A percentile compares a stretch with the other conserved stretches of the same genome.
Conservation (phyloP, 2,329 filamentous ascomycete species). For the Aspergillus arachidicola region DNA sequence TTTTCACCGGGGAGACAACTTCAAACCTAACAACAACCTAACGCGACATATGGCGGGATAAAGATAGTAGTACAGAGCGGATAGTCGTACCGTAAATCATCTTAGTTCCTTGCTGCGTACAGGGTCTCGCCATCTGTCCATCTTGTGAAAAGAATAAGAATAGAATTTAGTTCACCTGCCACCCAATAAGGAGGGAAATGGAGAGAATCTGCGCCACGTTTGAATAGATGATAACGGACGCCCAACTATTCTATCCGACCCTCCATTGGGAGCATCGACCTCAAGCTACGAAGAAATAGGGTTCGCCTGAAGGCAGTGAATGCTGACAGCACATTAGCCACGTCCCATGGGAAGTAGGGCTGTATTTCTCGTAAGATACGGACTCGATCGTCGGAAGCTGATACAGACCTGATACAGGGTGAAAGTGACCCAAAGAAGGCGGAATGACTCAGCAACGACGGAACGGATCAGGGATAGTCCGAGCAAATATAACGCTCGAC, state of each 20-base stretch:
- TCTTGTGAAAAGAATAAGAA: conserved; percentile 5
- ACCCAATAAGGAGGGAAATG: conserved; percentile 10
- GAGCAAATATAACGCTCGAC: conserved; percentile 4
- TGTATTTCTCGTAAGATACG: background rate
- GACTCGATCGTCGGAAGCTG: background rate
- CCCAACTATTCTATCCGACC: background rate
- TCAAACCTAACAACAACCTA: background rate
- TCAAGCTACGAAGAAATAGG: background rate
- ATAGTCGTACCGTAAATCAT: background rate
- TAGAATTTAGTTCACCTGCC: background rate
- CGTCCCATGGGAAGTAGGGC: background rate
- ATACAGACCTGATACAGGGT: background rate
- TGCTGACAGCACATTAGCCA: conserved; percentile 6
- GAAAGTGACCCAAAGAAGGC: background rate
- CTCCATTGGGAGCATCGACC: background rate
- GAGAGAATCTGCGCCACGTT: conserved; percentile 13
- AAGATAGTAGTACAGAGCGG: conserved; percentile 5
- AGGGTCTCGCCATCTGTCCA: conserved; percentile 4
- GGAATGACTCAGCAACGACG: conserved; percentile 7
- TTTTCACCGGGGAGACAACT: background rate
- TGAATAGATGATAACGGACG: background rate
- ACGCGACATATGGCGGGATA: conserved; percentile 3
- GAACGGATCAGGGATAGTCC: conserved; percentile 5
- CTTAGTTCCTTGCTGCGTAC: conserved; percentile 11
- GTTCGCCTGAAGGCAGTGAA: background rate